phyloP scores from a whole-genome alignment of 768 basidiomycete genomes.

The Galerina sulciceps region DNA sequence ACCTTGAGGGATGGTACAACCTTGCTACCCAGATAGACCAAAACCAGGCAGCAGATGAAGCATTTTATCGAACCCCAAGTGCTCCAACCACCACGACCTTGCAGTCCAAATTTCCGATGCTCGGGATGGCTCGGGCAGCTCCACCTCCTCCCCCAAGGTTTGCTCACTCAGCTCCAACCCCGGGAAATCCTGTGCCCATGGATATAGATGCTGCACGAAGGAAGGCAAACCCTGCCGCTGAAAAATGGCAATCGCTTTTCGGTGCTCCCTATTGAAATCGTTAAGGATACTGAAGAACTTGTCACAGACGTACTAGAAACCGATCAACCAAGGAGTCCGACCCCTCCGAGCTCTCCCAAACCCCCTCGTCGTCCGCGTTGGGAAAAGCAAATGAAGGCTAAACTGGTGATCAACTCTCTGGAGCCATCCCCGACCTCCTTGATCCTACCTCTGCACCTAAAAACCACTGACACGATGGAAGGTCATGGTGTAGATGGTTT shows the following conservation, averaged over 20 bases:
- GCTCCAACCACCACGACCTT: background rate
- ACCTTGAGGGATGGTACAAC: background rate
- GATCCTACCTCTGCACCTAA: background rate
- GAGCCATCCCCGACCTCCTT: background rate
- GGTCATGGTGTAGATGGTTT: conserved; percentile 8
- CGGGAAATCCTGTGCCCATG: background rate
- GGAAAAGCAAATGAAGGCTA: background rate
- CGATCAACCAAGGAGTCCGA: too few species aligned
- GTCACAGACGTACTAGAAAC: background rate
- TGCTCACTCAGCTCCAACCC: background rate
- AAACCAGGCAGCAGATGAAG: background rate
- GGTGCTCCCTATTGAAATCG: background rate
- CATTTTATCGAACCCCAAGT: background rate
- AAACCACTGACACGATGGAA: conserved; percentile 9
- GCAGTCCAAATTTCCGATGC: background rate
- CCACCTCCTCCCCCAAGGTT: background rate
- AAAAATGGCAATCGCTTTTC: background rate
- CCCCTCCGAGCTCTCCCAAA: background rate
- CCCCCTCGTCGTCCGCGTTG: background rate
- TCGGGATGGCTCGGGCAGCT: background rate
- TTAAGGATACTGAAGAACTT: background rate
- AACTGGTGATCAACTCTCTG: background rate
- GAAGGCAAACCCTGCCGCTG: background rate
- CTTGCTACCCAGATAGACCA: background rate
- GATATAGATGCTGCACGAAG: background rate